Evolutionary conservation across 2,329 filamentous ascomycete genomes (phyloP), one percentile per base, ranked within the genome.

Genomic region (Thermoascus crustaceus): DNA sequence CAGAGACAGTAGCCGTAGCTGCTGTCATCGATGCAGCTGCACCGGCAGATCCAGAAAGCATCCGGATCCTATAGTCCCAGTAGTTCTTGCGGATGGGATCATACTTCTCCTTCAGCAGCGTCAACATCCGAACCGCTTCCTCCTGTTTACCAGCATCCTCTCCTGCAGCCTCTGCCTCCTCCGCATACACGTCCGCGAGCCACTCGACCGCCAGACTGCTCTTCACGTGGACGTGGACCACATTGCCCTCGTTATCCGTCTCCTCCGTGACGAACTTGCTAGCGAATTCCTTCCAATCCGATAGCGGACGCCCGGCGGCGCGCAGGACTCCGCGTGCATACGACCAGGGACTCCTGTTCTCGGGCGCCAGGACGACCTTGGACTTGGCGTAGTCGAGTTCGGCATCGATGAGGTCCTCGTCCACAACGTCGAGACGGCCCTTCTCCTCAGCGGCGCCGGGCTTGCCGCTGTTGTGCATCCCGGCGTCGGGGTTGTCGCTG

Each of bases 311-410:
- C 5, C 66, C 78, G 1, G 76, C 78, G 52, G 85, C 83, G 39
- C 72, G 71, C 40, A 93, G 59, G 30, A 86, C 78, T 3, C 85
- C 91, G 20, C 79, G 71, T 9, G 95, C 68, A 61, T 95, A 98
- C 60, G 87, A 91, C 91, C 91, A 98, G 1, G 87, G 76, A 47
- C 84, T 89, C 59, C 87, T 84, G 60, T 96, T 98, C 71, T 96
- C 88, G 30, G 91, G 91, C 25, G 88, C 87, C 43, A 82, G 68
- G 21, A 68, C 61, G 42, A 94, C 85, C 55, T 83, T 84, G 31
- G 72, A 68, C 64, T 85, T 73, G 5, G 83, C 78, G 55, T 81
- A 93, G 42, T 69, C 66, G 24, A 94, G 61, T 66, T 98, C 91
- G 21, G 82, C 69, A 43, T 87, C 76, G 29, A 91, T 64, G 5